Evolutionary conservation across 768 basidiomycete species (phyloP), one percentile per base, ranked within the genome.

Genomic region (Candolleomyces efflorescens): DNA sequence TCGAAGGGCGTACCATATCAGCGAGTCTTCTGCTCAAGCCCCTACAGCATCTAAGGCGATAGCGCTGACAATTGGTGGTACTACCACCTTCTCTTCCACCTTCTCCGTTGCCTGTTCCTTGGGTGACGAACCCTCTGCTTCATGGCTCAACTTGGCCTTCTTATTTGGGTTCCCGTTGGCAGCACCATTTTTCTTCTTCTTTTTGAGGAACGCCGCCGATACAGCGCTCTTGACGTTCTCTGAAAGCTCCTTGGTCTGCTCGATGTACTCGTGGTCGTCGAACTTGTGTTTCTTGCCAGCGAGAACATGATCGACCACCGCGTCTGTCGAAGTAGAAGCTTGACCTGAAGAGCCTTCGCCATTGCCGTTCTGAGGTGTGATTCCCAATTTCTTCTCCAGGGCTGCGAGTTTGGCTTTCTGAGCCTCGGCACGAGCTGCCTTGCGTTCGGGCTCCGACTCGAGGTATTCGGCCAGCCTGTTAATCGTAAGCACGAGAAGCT

Each of bases 161-260:
- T 51, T 51, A 17, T n/a, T 60, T 68, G 20, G 59, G 59, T 41
- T 20, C 6, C 41, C 41, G 18, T 43, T 43, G 15, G 41, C 46
- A 20, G 46, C 20, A 20, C 18, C 46, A 6, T 48, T 48, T 20
- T 59, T 69, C 49, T 71, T 67, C 48, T 55, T 62, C 54, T 65
- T 64, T 54, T 65, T 62, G 59, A 65, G 58, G 36, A 66, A 49
- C 36, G 59, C 96, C 38, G 83, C 82, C 48, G 87, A 79, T 12
- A 99, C 96, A 3, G 96, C 96, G 56, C 80, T 92, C 76, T 92
- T 91, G 26, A 98, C 95, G 62, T 81, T 85, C 62, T 96, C 94
- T 2, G 93, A 91, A 24, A 98, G 83, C 65, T 97, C 94, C 69
- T 83, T 78, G 64, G 87, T 94, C 74, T 96, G 87, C 69, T 98